phyloP scores from a whole-genome alignment of 2,329 filamentous ascomycete genomes.

The Colletotrichum trifolii region DNA sequence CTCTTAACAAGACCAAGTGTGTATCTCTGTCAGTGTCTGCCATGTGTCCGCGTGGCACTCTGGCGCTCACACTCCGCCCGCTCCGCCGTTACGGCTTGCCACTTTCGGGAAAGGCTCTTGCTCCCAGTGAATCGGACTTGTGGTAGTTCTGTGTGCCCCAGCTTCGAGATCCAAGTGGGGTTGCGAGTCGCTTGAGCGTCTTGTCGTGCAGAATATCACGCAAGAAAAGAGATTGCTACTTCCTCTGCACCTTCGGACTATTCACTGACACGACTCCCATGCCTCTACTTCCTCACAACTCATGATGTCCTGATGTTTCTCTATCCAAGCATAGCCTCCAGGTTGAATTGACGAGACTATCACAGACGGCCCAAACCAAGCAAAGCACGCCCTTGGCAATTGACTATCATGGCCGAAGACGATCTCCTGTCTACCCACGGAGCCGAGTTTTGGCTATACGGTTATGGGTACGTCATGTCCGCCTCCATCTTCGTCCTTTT shows the following conservation, averaged over 20 bases:
- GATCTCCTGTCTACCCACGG: slow-evolving; percentile 45
- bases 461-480: slow-evolving; percentile 79
- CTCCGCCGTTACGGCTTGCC: slow-evolving; percentile 25
- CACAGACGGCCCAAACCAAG: neutral
- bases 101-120: neutral
- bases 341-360: too few species aligned
- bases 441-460: slow-evolving; percentile 93
- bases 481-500: neutral
- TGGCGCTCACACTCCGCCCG: slow-evolving; percentile 4
- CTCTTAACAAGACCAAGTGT: neutral
- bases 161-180: slow-evolving; percentile 12
- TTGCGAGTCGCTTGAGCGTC: neutral
- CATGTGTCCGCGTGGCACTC: slow-evolving; percentile 14
- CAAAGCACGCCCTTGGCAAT: neutral
- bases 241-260: too few species aligned
- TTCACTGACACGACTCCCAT: too few species aligned
- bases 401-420: slow-evolving; percentile 50
- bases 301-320: too few species aligned
- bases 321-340: too few species aligned
- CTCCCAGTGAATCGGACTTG: neutral
- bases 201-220: too few species aligned
- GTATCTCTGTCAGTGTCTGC: neutral
- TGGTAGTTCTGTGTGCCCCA: too few species aligned
- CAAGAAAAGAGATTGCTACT: too few species aligned
- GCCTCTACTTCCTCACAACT: too few species aligned